Conservation (phyloP, 148 eudicot species). For the Agrostemma githago region DNA sequence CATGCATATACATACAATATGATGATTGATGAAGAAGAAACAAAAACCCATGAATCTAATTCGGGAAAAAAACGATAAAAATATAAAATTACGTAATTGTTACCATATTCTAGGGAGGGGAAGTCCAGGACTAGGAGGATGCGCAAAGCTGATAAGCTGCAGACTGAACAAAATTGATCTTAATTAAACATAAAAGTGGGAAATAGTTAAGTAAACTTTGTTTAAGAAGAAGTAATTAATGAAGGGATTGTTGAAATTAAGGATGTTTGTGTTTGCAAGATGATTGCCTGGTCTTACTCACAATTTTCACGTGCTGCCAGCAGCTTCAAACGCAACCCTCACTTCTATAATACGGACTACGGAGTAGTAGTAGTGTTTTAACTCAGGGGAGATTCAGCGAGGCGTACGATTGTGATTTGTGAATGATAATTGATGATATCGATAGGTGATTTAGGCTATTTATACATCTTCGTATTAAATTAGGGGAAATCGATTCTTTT, state of each 20-base stretch:
- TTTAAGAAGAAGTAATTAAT: not conserved
- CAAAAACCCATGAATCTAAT: not conserved
- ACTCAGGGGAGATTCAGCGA: no score
- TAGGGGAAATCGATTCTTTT: no score
- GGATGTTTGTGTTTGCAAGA: not conserved
- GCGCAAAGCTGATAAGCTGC: conserved; percentile 3
- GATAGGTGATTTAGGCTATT: no score
- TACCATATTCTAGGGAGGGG: conserved; percentile 3
- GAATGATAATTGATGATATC: no score
- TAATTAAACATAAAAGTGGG: not conserved
- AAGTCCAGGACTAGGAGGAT: not conserved
- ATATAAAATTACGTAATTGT: not conserved
- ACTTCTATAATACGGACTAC: no score
- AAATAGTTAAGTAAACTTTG: not conserved
- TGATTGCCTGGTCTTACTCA: no score
- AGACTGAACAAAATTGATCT: not conserved
- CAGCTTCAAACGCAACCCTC: no score
- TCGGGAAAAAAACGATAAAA: not conserved
- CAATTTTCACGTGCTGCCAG: no score
- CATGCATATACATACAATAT: not conserved
- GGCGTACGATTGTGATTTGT: no score
- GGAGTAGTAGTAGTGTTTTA: no score
- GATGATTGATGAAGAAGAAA: not conserved
- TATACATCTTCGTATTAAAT: no score
- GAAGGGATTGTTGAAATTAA: not conserved